phyloP scores from a whole-genome alignment of 768 basidiomycete genomes.

The button mushroom (Agaricus bisporus) region DNA sequence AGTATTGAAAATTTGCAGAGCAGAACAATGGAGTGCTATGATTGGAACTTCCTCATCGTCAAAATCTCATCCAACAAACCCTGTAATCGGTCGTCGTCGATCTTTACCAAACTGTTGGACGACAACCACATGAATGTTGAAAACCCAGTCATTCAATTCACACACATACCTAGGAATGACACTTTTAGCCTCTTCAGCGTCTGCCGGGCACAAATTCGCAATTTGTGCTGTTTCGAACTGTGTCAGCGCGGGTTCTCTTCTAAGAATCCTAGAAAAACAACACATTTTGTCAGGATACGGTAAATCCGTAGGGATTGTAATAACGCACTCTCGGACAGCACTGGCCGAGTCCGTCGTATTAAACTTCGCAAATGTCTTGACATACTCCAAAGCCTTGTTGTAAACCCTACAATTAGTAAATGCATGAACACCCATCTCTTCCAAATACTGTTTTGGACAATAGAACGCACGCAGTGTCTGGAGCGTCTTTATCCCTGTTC shows the following conservation, averaged over 20 bases:
- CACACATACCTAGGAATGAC: constrained; percentile 71
- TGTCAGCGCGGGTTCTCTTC: constrained; percentile 72
- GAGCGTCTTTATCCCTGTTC: constrained; percentile 81
- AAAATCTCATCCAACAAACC: constrained; percentile 81
- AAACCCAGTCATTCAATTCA: too few species aligned
- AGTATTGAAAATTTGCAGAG: too few species aligned
- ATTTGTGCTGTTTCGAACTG: constrained; percentile 93
- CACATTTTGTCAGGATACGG: constrained; percentile 1
- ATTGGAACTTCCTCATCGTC: constrained; percentile 86
- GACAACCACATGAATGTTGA: background rate
- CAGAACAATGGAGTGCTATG: constrained; percentile 30
- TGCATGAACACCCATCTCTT: too few species aligned
- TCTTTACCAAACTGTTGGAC: constrained; percentile 63
- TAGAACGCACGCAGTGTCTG: constrained; percentile 70
- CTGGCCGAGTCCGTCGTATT: constrained; percentile 78
- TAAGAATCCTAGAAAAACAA: constrained; percentile 51
- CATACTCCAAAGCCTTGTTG: constrained; percentile 90
- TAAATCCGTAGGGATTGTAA: background rate
- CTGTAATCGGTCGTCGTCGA: constrained; percentile 85
- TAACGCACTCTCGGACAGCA: constrained; percentile 80
- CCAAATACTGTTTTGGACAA: too few species aligned
- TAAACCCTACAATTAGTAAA: constrained; percentile 54
- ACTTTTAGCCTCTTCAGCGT: constrained; percentile 88
- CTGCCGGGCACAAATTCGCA: constrained; percentile 83
- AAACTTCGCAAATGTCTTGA: constrained; percentile 88